Evolutionary conservation across 805 yeast genomes (phyloP).

Genomic region (Yarrowia yakushimensis): DNA sequence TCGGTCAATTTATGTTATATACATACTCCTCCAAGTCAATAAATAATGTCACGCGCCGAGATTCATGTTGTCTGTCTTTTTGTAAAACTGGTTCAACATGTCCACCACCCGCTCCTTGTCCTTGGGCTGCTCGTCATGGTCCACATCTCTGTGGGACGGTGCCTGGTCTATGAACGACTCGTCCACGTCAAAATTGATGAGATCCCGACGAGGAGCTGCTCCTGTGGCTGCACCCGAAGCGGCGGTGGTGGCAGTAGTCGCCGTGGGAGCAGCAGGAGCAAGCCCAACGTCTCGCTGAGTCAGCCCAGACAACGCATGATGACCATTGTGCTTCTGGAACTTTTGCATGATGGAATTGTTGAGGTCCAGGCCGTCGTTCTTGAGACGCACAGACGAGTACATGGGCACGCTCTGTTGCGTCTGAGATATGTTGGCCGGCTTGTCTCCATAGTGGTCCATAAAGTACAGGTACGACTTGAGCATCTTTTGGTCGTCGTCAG

Average conservation of each 20-base stretch:
- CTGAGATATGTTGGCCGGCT: neutral
- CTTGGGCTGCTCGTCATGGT: neutral
- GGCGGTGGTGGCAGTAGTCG: neutral
- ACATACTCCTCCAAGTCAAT: too few species aligned
- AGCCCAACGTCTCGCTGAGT: neutral
- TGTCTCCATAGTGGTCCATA: conserved; percentile 69
- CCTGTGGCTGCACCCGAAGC: neutral
- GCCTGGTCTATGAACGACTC: conserved; percentile 7
- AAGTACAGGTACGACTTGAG: conserved; percentile 84
- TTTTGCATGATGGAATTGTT: conserved; percentile 22
- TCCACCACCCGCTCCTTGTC: conserved; percentile 24
- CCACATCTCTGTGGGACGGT: neutral
- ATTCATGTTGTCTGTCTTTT: conserved; percentile 10
- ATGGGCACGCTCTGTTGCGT: neutral
- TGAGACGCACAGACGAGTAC: conserved; percentile 14
- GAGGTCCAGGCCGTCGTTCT: conserved; percentile 18
- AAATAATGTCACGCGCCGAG: neutral
- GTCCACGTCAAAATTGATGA: conserved; percentile 6
- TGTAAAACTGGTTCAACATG: conserved; percentile 22
- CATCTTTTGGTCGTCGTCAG: conserved; percentile 71
- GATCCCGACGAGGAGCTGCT: conserved; percentile 3
- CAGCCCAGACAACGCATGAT: neutral
- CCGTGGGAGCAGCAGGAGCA: neutral
- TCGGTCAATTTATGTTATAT: too few species aligned
- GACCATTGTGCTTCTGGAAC: conserved; percentile 12